A percentile compares a stretch with the other conserved stretches of the same genome.
These are phyloP conservation scores for Chlamydomonas reinhardtii DNA, from an alignment of 163 green algal genomes.

Conservation along the genomic window DNA sequence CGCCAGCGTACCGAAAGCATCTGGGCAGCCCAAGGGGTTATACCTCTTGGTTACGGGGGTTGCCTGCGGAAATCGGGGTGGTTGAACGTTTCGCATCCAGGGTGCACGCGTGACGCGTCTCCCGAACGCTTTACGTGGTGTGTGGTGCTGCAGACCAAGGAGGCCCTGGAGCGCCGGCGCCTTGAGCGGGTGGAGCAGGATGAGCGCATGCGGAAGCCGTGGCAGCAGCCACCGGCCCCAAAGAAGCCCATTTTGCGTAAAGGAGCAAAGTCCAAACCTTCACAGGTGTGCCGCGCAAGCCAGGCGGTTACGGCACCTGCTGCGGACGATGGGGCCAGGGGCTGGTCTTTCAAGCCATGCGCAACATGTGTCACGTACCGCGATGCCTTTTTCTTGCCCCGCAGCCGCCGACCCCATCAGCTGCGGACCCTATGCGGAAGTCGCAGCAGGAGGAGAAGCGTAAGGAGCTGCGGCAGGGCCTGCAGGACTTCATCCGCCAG, in stretches of 20 bases:
- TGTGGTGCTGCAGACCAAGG: conserved; percentile 52
- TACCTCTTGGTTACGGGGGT: no score
- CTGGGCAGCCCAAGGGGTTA: no score
- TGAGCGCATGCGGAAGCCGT: conserved; percentile 71
- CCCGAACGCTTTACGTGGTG: no score
- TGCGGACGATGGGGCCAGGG: no score
- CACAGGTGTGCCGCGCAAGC: conserved; percentile 10
- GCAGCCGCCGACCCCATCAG: not conserved
- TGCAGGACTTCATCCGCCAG: conserved; percentile 63
- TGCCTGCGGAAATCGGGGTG: no score
- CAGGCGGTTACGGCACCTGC: no score
- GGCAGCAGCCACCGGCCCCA: conserved; percentile 58
- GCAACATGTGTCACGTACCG: no score
- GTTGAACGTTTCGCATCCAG: not conserved
- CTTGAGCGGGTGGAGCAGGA: conserved; percentile 60
- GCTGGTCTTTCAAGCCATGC: no score
- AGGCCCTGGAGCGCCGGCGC: conserved; percentile 58
- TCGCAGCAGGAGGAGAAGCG: conserved; percentile 53
- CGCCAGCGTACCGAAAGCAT: no score
- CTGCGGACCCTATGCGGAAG: conserved; percentile 25
- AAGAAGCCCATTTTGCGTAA: conserved; percentile 67
- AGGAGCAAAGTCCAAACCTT: conserved; percentile 54
- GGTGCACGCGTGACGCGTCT: not conserved
- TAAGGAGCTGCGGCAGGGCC: conserved; percentile 59
- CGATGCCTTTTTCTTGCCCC: not conserved